phyloP scores from a whole-genome alignment of 805 yeast genomes.

The Lipomyces sp. region DNA sequence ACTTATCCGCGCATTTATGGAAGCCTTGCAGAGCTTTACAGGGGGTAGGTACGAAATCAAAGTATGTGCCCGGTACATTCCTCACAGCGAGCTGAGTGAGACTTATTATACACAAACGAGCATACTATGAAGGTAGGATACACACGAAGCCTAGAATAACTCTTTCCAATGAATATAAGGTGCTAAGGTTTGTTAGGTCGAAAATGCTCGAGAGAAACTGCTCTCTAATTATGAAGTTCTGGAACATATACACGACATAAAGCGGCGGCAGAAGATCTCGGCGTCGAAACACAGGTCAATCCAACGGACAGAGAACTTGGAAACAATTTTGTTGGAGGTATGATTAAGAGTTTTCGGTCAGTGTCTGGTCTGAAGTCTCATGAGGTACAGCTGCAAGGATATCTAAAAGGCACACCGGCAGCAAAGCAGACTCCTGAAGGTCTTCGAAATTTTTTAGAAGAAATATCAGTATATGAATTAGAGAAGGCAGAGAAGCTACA shows the following conservation, averaged over 20 bases:
- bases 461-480: slow-evolving; percentile 54
- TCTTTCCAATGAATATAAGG: background rate
- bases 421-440: slow-evolving; percentile 45
- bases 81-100: background rate
- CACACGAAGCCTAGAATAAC: background rate
- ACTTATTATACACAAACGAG: too few relatives aligned
- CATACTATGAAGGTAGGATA: background rate
- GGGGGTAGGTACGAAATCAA: background rate
- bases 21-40: too few relatives aligned
- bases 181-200: slow-evolving; percentile 46
- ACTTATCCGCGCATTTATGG: background rate
- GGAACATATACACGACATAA: slow-evolving; percentile 57
- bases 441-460: slow-evolving; percentile 50
- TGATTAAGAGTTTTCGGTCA: slow-evolving; percentile 36
- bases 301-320: slow-evolving; percentile 39
- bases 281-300: slow-evolving; percentile 38
- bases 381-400: slow-evolving; percentile 47
- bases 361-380: slow-evolving; percentile 42
- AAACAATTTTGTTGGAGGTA: slow-evolving; percentile 40
- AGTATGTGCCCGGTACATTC: too few relatives aligned
- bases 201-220: slow-evolving; percentile 59
- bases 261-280: slow-evolving; percentile 41
- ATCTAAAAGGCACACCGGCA: slow-evolving; percentile 48
- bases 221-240: slow-evolving; percentile 70
- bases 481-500: slow-evolving; percentile 86